phyloP scores from a whole-genome alignment of 1,284 basidiomycete species.

The Sanghuangporus weigelae region DNA sequence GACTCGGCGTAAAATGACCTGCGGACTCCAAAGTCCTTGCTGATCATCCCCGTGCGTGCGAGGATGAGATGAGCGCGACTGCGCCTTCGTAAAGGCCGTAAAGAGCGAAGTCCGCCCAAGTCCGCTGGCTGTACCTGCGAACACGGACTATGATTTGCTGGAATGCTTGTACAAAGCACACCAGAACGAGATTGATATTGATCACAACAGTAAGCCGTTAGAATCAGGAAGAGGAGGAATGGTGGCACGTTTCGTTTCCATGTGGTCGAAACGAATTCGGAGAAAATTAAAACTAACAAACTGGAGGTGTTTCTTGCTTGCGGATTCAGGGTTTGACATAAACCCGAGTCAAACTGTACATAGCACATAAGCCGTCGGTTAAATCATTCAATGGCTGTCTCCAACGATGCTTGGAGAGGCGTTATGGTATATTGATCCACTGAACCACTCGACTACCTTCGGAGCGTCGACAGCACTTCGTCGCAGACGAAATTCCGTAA shows the following conservation, averaged over 20 bases:
- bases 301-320: too few relatives aligned
- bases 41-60: background rate
- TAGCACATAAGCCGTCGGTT: too few relatives aligned
- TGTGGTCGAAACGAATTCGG: background rate
- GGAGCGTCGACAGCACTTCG: too few relatives aligned
- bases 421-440: too few relatives aligned
- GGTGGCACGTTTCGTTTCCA: background rate
- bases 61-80: background rate
- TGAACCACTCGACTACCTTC: too few relatives aligned
- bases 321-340: too few relatives aligned
- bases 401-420: too few relatives aligned
- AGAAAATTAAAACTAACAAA: too few relatives aligned
- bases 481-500: too few relatives aligned
- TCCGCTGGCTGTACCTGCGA: background rate
- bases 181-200: too few relatives aligned
- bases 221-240: background rate
- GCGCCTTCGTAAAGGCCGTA: background rate
- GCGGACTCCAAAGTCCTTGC: background rate
- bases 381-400: too few relatives aligned
- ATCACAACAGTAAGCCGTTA: background rate
- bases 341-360: too few relatives aligned
- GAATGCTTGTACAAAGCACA: background rate
- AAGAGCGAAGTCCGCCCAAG: background rate
- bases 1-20: background rate
- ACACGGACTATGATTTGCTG: background rate